Conservation (phyloP, 2,329 filamentous ascomycete species). For the Hypoxylon sp. region DNA sequence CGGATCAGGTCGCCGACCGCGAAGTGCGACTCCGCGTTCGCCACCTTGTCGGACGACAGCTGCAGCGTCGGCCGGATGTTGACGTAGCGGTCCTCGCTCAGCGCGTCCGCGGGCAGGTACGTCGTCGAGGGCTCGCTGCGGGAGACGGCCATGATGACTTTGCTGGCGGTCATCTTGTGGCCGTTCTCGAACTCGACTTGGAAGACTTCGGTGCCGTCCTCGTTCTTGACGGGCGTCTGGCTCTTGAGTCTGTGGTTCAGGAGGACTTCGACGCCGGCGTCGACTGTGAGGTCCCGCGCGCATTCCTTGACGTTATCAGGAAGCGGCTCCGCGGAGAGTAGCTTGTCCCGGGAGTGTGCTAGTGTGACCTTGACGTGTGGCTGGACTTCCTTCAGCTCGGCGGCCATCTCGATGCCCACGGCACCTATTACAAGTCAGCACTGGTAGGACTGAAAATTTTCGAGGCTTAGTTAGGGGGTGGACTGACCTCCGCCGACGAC, state of each 20-base stretch:
- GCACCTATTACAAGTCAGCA: slow-evolving; percentile 63
- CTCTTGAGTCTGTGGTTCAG: slow-evolving; percentile 69
- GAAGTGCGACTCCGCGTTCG: slow-evolving; percentile 73
- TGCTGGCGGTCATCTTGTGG: slow-evolving; percentile 68
- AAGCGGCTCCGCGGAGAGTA: slow-evolving; percentile 80
- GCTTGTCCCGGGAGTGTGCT: slow-evolving; percentile 76
- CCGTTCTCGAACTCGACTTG: slow-evolving; percentile 72
- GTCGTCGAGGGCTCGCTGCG: slow-evolving; percentile 70
- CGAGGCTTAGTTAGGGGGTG: not conserved
- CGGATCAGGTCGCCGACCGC: slow-evolving; percentile 76
- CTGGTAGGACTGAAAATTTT: not conserved
- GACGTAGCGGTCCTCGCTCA: slow-evolving; percentile 75
- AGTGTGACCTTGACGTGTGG: slow-evolving; percentile 77
- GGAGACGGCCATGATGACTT: slow-evolving; percentile 78
- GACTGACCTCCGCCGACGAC: slow-evolving; percentile 76
- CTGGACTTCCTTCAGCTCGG: slow-evolving; percentile 77
- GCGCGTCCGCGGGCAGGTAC: slow-evolving; percentile 69
- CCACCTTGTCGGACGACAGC: slow-evolving; percentile 55
- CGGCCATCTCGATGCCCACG: slow-evolving; percentile 85
- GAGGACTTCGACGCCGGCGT: slow-evolving; percentile 74
- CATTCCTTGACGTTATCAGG: slow-evolving; percentile 76
- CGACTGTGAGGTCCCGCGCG: slow-evolving; percentile 68
- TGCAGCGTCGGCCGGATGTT: slow-evolving; percentile 69
- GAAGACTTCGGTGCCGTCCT: slow-evolving; percentile 57
- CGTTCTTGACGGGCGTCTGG: slow-evolving; percentile 60